Percentiles rank a stretch among this genome's conserved stretches.
Evolutionary conservation across 2,329 filamentous ascomycete genomes (phyloP).

Genomic region (Blastomyces emzantsi): DNA sequence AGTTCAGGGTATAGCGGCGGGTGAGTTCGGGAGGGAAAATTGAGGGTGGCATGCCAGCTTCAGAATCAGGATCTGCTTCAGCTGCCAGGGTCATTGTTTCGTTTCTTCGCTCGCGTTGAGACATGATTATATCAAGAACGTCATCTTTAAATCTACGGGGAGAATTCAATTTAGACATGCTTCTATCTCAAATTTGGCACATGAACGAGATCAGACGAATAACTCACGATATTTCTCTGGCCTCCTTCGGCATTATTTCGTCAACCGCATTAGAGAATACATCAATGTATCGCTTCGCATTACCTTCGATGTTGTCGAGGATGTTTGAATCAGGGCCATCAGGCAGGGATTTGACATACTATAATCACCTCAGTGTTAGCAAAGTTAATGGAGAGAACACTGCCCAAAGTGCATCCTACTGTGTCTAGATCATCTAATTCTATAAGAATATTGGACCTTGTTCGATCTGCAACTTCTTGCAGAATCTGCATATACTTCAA

Average conservation of each 20-base stretch:
- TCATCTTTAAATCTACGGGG: conserved; percentile 82
- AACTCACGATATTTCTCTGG: conserved; percentile 63
- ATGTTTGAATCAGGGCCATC: conserved; percentile 57
- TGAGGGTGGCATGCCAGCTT: conserved; percentile 54
- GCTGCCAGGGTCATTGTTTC: conserved; percentile 61
- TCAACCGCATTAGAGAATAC: conserved; percentile 83
- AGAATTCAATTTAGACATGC: conserved; percentile 22
- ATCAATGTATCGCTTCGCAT: conserved; percentile 93
- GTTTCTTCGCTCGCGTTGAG: conserved; percentile 78
- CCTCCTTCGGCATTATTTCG: conserved; percentile 70
- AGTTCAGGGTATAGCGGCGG: conserved; percentile 87
- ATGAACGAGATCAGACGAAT: not conserved
- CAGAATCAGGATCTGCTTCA: conserved; percentile 51
- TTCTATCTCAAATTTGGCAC: not conserved
- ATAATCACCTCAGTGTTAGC: conserved; percentile 2
- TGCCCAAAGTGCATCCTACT: conserved; percentile 9
- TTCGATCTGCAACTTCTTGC: conserved; percentile 77
- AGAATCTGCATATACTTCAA: conserved; percentile 83
- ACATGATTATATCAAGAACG: conserved; percentile 93
- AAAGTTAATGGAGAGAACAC: not conserved
- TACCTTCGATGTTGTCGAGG: conserved; percentile 75
- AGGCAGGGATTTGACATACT: conserved; percentile 68
- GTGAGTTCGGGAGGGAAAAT: conserved; percentile 89
- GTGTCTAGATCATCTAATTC: conserved; percentile 78
- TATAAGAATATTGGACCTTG: conserved; percentile 66